These are phyloP conservation scores for Colletotrichum sp. DNA, from an alignment of 2,329 filamentous ascomycete species.

Conservation along the genomic window DNA sequence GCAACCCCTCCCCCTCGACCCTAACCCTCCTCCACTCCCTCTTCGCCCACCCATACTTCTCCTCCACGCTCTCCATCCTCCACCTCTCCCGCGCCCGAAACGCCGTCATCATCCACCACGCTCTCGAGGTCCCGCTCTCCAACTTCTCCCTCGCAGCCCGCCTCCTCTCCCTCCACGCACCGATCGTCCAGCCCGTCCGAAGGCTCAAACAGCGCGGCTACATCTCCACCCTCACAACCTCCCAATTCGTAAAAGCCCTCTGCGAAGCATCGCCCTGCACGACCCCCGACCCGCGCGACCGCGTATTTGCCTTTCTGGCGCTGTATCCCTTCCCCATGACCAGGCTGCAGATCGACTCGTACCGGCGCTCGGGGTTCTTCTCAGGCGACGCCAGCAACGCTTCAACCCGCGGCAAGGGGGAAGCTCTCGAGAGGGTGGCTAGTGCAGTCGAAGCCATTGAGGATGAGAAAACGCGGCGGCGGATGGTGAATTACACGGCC, in stretches of 20 bases:
- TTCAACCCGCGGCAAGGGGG: background rate
- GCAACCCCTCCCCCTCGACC: background rate
- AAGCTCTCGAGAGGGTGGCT: background rate
- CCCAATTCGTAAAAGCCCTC: background rate
- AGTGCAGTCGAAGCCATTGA: background rate
- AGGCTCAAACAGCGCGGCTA: background rate
- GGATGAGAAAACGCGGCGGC: background rate
- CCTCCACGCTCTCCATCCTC: background rate
- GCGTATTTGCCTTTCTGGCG: background rate
- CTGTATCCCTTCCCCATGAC: conserved; percentile 1
- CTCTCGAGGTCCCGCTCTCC: background rate
- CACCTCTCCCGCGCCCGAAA: background rate
- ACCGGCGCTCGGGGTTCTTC: background rate
- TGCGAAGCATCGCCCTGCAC: background rate
- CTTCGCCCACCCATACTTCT: background rate
- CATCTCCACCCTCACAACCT: background rate
- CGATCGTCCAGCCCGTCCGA: background rate
- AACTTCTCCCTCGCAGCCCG: background rate
- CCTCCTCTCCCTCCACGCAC: background rate
- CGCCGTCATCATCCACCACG: background rate
- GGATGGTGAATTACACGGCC: background rate
- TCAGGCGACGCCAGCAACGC: background rate
- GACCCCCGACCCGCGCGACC: background rate
- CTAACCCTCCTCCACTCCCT: background rate
- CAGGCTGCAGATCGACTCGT: background rate